Conservation (phyloP, 495 filamentous ascomycete species). For the Sordaria brevicollis region DNA sequence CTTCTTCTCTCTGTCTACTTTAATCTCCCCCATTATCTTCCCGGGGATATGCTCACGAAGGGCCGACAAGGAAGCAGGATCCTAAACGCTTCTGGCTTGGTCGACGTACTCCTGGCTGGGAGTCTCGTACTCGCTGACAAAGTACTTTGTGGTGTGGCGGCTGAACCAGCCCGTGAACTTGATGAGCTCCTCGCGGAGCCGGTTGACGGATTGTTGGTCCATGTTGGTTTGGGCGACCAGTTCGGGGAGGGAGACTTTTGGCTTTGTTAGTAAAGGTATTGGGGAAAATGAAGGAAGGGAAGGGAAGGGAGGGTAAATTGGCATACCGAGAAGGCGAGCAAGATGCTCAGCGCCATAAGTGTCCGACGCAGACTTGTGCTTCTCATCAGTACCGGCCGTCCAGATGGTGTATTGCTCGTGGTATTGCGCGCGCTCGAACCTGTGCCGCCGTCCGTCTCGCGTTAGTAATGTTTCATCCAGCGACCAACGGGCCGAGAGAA, state of each 20-base stretch:
- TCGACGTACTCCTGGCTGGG: constrained; percentile 41
- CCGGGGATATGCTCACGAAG: background rate
- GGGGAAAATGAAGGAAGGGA: background rate
- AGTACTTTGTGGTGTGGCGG: constrained; percentile 62
- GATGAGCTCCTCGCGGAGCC: constrained; percentile 75
- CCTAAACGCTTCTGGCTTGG: constrained; percentile 27
- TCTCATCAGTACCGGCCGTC: constrained; percentile 42
- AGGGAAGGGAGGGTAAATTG: background rate
- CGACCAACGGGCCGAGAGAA: background rate
- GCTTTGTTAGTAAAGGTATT: constrained; percentile 6
- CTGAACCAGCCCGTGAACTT: constrained; percentile 75
- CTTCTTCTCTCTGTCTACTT: background rate
- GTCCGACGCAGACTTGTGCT: constrained; percentile 57
- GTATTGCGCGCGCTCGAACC: constrained; percentile 82
- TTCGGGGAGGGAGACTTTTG: constrained; percentile 76
- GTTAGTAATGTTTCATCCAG: background rate
- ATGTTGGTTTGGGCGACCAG: constrained; percentile 95
- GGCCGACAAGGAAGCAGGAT: constrained; percentile 7
- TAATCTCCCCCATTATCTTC: background rate
- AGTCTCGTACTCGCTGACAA: constrained; percentile 65
- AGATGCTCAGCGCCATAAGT: constrained; percentile 94
- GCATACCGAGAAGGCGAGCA: constrained; percentile 73
- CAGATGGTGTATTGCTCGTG: constrained; percentile 57
- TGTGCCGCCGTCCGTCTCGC: too few relatives aligned
- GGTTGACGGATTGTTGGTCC: constrained; percentile 79